These are phyloP conservation scores for Grammothele lineata DNA, from an alignment of 768 basidiomycete genomes.

Conservation along the genomic window DNA sequence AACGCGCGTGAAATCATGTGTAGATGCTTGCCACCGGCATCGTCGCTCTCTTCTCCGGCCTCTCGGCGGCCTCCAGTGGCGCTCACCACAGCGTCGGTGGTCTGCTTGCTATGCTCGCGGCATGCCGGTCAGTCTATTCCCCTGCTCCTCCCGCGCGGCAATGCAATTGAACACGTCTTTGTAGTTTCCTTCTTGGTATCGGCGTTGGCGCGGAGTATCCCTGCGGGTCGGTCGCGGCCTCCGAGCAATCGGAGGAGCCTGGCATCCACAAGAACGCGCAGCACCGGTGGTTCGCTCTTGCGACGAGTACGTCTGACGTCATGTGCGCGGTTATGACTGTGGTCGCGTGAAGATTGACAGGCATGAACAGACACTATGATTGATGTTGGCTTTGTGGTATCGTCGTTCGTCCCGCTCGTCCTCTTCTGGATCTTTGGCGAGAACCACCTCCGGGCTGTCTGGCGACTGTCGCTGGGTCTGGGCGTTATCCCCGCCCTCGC, in stretches of 20 bases:
- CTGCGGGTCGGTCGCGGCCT: conserved; percentile 83
- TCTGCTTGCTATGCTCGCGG: conserved; percentile 71
- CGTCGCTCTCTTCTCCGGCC: conserved; percentile 76
- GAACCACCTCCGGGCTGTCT: conserved; percentile 79
- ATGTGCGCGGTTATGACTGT: not conserved
- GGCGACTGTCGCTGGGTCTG: conserved; percentile 83
- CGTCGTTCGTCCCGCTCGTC: conserved; percentile 79
- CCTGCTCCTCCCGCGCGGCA: too few relatives aligned
- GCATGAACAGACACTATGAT: conserved; percentile 68
- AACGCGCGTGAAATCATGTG: conserved; percentile 6
- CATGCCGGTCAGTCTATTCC: conserved; percentile 74
- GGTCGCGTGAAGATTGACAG: not conserved
- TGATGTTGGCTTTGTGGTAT: conserved; percentile 75
- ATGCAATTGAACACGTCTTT: too few relatives aligned
- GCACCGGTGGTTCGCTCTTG: conserved; percentile 82
- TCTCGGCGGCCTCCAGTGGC: conserved; percentile 81
- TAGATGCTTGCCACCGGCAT: conserved; percentile 82
- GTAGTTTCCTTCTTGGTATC: conserved; percentile 87
- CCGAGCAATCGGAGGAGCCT: conserved; percentile 85
- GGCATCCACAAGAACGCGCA: conserved; percentile 76
- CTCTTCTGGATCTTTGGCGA: conserved; percentile 86
- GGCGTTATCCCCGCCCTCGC: conserved; percentile 76
- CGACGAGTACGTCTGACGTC: conserved; percentile 65
- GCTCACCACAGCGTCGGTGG: conserved; percentile 68
- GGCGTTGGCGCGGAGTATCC: conserved; percentile 90